Evolutionary conservation across 2,329 filamentous ascomycete genomes (phyloP), one percentile per base, ranked within the genome.

Genomic region (Neopestalotiopsis sp.): DNA sequence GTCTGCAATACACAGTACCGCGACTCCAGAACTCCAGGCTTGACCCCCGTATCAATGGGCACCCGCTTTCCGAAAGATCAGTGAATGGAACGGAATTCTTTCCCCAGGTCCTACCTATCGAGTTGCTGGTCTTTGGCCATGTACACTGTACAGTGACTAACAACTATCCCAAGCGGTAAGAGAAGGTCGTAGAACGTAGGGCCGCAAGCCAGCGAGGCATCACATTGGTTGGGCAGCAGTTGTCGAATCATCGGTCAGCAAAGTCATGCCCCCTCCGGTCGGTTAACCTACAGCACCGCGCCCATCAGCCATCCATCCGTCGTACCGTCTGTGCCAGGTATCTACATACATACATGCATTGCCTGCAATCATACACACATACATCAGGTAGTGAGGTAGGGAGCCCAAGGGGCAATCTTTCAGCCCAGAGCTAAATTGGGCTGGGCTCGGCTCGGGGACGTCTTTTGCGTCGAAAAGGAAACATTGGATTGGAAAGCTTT

Each of bases 211-310:
- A 20, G n/a, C 45, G 17, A 53, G 45, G 57, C 20, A 58, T n/a
- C 20, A 20, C 45, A 63, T 38, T 66, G 68, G 68, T 71, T 72
- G 71, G 71, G 69, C 71, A 72, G 17, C 71, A 70, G 49, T 57
- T 62, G 32, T 20, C 34, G 32, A 20, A 62, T 62, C 30, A 59
- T n/a, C 24, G 58, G 24, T 65, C n/a, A 38, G 34, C 32, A n/a
- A 24, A 38, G 34, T 63, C 61, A 30, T 61, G n/a, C 14, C 28
- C 20, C 28, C 20, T 30, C 10, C 20, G 57, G 32, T 61, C 57
- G 28, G 57, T 28, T 61, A 38, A 20, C 57, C 57, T 61, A 30
- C 57, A 24, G 14, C 57, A 24, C 57, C 45, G 45, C 45, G 45
- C 45, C 17, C 57, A 14, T 24, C 57, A 34, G 30, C 57, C 17